Base-by-base conservation (phyloP, 1,139 yeast genomes). In the Citeromyces hawaiiensis region DNA sequence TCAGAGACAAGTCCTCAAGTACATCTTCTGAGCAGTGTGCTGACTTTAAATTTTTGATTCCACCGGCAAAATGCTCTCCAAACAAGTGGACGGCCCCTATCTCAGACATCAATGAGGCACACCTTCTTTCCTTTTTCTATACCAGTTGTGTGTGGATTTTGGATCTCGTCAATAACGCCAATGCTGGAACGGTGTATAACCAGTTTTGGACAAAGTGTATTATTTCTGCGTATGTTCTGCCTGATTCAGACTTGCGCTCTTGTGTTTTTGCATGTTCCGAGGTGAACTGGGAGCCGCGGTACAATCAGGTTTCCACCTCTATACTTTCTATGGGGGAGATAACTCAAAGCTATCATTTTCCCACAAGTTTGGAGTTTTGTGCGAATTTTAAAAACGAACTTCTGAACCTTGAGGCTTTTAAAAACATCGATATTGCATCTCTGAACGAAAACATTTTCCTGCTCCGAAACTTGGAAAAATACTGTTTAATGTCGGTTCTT, bases 151-250 rank as follows among this genome's bases (percentile, higher is more conserved):
- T 35, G 32, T 42, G 44, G 44, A 27, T 42, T n/a, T 29, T 42
- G 29, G 42, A 43, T 27, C 35, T 39, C 11, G 18, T 41, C 29
- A 37, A 39, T 18, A 42, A 39, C 40, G 40, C 38, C 36, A 21
- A 25, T n/a, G 19, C 29, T 7, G 25, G 16, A 27, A 23, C 37
- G 9, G 37, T 23, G 11, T 38, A 16, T 17, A 16, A 14, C 9
- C 10, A 21, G 15, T 13, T 23, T n/a, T 38, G 40, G 40, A n/a
- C 16, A 17, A 21, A 35, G 35, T 16, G 18, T 19, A 34, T 38
- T 14, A 27, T 38, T 3, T 34, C 37, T 11, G 31, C 23, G 21
- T 16, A 23, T 18, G 29, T 29, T n/a, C 8, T 38, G 37, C 35
- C 34, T 7, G 40, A 38, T 25, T 11, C 19, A 27, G 37, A 27